A percentile compares a stretch with the other conserved stretches of the same genome.
These are phyloP conservation scores for Yamadazyma dendronema DNA, from an alignment of 1,139 yeast genomes.

Conservation along the genomic window DNA sequence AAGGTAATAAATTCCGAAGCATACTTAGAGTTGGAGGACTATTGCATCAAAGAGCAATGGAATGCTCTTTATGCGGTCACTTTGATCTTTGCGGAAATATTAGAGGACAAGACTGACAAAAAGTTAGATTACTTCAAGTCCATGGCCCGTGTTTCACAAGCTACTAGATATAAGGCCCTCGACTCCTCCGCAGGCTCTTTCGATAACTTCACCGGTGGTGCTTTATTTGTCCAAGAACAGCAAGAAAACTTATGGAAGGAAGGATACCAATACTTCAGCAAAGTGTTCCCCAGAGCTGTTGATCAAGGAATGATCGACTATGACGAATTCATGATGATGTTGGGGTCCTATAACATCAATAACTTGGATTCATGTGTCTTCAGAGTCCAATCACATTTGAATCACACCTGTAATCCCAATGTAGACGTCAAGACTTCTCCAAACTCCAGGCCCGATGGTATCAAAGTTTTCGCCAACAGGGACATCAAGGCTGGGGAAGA, in stretches of 20 bases:
- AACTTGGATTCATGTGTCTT: constrained; percentile 65
- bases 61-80: constrained; percentile 68
- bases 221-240: constrained; percentile 51
- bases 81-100: constrained; percentile 48
- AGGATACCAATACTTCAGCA: constrained; percentile 50
- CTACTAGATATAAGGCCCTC: constrained; percentile 57
- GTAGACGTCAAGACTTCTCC: constrained; percentile 52
- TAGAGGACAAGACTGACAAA: constrained; percentile 45
- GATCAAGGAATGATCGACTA: constrained; percentile 35
- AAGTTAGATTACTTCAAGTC: constrained; percentile 49
- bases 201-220: constrained; percentile 50
- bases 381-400: constrained; percentile 65
- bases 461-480: constrained; percentile 58
- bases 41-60: constrained; percentile 66
- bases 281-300: constrained; percentile 45
- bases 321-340: constrained; percentile 55
- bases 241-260: constrained; percentile 61
- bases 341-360: constrained; percentile 75
- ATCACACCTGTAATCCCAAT: constrained; percentile 77
- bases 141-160: constrained; percentile 72
- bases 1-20: constrained; percentile 41
- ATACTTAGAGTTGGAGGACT: constrained; percentile 58
- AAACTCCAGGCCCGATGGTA: constrained; percentile 47
- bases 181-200: constrained; percentile 59
- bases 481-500: constrained; percentile 67